These are phyloP conservation scores for Erythrophleum ivorense DNA, from an alignment of 331 rosid genomes.

Conservation along the genomic window DNA sequence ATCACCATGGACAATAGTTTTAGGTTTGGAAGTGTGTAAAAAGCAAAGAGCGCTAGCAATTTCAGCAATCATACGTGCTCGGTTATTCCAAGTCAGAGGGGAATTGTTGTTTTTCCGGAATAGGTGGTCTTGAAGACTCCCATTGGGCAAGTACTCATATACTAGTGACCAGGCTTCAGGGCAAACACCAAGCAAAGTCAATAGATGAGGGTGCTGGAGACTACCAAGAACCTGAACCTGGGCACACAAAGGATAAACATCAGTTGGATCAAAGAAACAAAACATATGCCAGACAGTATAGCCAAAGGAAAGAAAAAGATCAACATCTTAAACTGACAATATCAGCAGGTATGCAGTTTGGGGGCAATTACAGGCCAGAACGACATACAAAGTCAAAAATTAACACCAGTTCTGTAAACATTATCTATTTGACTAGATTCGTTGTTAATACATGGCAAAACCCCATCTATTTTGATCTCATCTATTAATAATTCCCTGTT, in stretches of 20 bases:
- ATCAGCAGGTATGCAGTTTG: neutral
- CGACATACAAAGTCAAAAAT: slow-evolving; percentile 7
- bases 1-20: slow-evolving; percentile 79
- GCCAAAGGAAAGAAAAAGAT: slow-evolving; percentile 24
- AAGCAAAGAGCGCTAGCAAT: slow-evolving; percentile 86
- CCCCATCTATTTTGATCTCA: slow-evolving; percentile 1
- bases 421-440: neutral
- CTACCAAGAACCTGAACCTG: slow-evolving; percentile 87
- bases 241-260: slow-evolving; percentile 37
- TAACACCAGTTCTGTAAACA: slow-evolving; percentile 27
- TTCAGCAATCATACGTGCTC: slow-evolving; percentile 73
- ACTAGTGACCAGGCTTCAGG: slow-evolving; percentile 86
- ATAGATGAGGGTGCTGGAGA: slow-evolving; percentile 84
- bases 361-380: slow-evolving; percentile 1
- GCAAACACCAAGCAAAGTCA: slow-evolving; percentile 85
- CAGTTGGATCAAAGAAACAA: slow-evolving; percentile 27
- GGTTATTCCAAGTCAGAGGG: slow-evolving; percentile 71
- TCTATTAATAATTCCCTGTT: slow-evolving; percentile 1
- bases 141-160: slow-evolving; percentile 80
- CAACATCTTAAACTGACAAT: slow-evolving; percentile 6
- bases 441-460: neutral
- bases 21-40: slow-evolving; percentile 85
- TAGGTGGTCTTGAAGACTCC: slow-evolving; percentile 77
- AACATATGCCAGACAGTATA: slow-evolving; percentile 1
- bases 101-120: slow-evolving; percentile 58